Percentiles rank a stretch among this genome's conserved stretches.
Conservation (phyloP, 208 protist genomes). For the Leishmania guyanensis region DNA sequence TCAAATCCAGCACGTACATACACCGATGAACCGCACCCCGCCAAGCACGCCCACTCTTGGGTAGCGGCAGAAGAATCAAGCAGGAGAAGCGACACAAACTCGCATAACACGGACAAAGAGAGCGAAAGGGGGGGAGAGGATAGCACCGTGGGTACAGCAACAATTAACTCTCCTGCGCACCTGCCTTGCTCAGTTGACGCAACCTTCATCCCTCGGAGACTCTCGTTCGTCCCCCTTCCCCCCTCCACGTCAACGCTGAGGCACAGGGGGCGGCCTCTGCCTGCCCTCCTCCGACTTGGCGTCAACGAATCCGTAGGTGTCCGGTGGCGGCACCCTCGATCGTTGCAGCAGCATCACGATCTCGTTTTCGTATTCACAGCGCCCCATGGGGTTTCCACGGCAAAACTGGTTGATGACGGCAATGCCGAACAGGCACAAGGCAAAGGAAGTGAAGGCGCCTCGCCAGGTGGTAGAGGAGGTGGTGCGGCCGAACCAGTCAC, state of each 20-base stretch:
- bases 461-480: conserved; percentile 25
- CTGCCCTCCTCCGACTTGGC: conserved; percentile 21
- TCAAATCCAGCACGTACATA: neutral
- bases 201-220: neutral
- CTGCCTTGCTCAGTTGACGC: neutral
- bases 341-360: conserved; percentile 33
- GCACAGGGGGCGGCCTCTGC: neutral
- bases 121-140: neutral
- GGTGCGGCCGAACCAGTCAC: conserved; percentile 61
- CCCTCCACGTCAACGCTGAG: neutral
- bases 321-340: conserved; percentile 26
- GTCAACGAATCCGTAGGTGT: conserved; percentile 72
- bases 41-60: neutral
- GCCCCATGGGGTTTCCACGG: conserved; percentile 71
- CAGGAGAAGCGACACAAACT: neutral
- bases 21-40: neutral
- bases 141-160: neutral
- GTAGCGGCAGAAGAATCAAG: neutral
- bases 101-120: neutral
- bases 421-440: conserved; percentile 55
- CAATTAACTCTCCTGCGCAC: neutral
- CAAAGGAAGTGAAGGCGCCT: conserved; percentile 40
- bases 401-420: conserved; percentile 66
- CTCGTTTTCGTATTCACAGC: conserved; percentile 52
- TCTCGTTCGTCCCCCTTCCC: neutral